A percentile compares a stretch with the other conserved stretches of the same genome.
Conservation (phyloP, 2,329 filamentous ascomycete genomes). For the Claviceps africana region DNA sequence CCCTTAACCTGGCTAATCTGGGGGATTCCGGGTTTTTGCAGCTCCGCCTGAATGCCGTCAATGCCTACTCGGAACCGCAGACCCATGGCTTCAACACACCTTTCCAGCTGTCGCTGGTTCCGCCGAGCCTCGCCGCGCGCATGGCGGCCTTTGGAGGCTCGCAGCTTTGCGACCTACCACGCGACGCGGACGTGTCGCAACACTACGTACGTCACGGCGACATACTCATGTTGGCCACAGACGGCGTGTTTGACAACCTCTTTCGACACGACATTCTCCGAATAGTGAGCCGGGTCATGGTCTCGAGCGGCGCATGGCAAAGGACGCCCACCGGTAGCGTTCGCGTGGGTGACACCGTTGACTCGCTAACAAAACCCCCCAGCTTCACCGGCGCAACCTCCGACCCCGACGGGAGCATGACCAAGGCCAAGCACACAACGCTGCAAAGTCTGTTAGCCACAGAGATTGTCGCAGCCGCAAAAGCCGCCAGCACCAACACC, state of each 20-base stretch:
- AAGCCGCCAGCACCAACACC: conserved; percentile 67
- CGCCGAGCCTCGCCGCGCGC: conserved; percentile 62
- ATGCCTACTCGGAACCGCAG: conserved; percentile 70
- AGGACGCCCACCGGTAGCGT: conserved; percentile 45
- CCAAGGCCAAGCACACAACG: conserved; percentile 26
- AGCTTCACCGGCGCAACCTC: conserved; percentile 9
- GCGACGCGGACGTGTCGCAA: conserved; percentile 67
- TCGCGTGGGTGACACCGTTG: conserved; percentile 47
- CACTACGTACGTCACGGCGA: conserved; percentile 77
- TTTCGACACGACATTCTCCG: conserved; percentile 79
- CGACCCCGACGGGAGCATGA: conserved; percentile 10
- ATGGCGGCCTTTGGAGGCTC: conserved; percentile 72
- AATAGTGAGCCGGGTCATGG: conserved; percentile 67
- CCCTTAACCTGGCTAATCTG: conserved; percentile 78
- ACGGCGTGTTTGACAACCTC: conserved; percentile 93
- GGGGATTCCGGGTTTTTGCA: conserved; percentile 92
- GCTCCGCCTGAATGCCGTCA: conserved; percentile 71
- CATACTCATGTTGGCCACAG: conserved; percentile 83
- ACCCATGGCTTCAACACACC: conserved; percentile 97
- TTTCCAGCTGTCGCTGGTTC: conserved; percentile 83
- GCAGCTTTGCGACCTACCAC: conserved; percentile 69
- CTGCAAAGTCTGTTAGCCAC: conserved; percentile 69
- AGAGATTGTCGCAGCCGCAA: conserved; percentile 68
- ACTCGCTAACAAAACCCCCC: conserved; percentile 22
- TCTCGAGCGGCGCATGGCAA: conserved; percentile 59